These are phyloP conservation scores for Fomitopsis pulvina DNA, from an alignment of 768 basidiomycete species.

Conservation along the genomic window DNA sequence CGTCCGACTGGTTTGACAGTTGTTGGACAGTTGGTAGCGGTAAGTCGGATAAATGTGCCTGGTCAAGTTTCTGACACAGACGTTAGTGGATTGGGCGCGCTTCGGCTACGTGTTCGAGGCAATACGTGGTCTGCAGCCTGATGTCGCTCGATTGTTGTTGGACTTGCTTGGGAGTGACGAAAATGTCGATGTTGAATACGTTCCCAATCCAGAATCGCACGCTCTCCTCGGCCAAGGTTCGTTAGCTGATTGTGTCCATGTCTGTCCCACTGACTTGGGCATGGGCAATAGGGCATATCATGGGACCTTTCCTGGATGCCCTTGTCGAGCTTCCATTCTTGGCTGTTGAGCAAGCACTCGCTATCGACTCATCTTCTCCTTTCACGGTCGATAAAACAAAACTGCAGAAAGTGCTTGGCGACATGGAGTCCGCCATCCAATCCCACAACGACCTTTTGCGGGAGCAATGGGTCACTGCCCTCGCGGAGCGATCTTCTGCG, in stretches of 20 bases:
- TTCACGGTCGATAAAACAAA: conserved; percentile 5
- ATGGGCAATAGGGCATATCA: conserved; percentile 17
- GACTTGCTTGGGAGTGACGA: conserved; percentile 5
- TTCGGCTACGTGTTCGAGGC: conserved; percentile 13
- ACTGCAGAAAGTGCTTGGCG: conserved; percentile 6
- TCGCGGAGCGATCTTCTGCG: conserved; percentile 8
- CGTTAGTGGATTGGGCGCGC: conserved; percentile 21
- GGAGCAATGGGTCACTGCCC: conserved; percentile 7
- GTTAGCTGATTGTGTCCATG: not conserved
- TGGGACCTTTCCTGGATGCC: conserved; percentile 14
- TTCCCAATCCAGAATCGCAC: conserved; percentile 9
- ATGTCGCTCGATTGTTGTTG: conserved; percentile 5
- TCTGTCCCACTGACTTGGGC: too few species aligned
- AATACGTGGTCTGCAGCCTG: conserved; percentile 5
- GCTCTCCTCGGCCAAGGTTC: conserved; percentile 8
- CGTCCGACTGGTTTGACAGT: conserved; percentile 20
- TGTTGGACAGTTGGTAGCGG: conserved; percentile 19
- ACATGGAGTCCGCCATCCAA: conserved; percentile 10
- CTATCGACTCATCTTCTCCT: not conserved
- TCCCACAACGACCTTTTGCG: conserved; percentile 10
- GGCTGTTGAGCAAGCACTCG: conserved; percentile 11
- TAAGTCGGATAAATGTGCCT: conserved; percentile 3
- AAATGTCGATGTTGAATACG: conserved; percentile 8
- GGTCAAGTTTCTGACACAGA: not conserved
- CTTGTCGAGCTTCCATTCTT: conserved; percentile 7